Evolutionary conservation across 1,139 yeast genomes (phyloP), one percentile per base, ranked within the genome.

Genomic region (Cylindricascospora bacillispora): DNA sequence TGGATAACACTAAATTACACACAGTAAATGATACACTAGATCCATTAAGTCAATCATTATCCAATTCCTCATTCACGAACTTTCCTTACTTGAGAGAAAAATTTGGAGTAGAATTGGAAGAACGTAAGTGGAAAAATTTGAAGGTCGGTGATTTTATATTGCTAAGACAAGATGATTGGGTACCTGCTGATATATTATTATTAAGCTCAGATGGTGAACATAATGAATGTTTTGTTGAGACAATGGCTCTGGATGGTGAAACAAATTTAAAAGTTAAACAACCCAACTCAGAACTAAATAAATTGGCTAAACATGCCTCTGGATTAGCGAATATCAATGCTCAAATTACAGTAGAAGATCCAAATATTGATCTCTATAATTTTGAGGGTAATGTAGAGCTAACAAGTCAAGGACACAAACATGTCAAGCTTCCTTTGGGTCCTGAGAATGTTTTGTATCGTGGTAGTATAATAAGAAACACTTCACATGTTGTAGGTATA

Each of bases 221-320:
- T 35, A 80, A 77, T 34, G 81, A 77, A 41, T 78, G 93, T 1
- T 82, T 73, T 43, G 74, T 86, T 15, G 99, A 89, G 54, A 89
- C 99, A 0, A 86, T 89, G 89, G 98, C 95, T 1, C 62, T 89
- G 28, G 98, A 89, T 55, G 99, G 99, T 29, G 98, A 89, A 55
- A 89, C 97, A 0, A 86, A 85, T 47, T 62, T 89, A 38, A 89
- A 89, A 53, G 65, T 81, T 4, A 74, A 72, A 43, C 59, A 60
- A 15, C 82, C 95, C 0, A 78, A 78, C 37, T 61, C 67, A 1
- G 81, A 76, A 35, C 39, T 82, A 5, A 63, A 74, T 11, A 64
- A 67, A 21, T 38, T 51, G 11, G 59, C 74, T 24, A 58, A 65
- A 7, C 61, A 65, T 5, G 76, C 72, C 0, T 55, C 65, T 1